Conservation (phyloP, 176 grass and related monocot genomes). For the Triticum turgidum region DNA sequence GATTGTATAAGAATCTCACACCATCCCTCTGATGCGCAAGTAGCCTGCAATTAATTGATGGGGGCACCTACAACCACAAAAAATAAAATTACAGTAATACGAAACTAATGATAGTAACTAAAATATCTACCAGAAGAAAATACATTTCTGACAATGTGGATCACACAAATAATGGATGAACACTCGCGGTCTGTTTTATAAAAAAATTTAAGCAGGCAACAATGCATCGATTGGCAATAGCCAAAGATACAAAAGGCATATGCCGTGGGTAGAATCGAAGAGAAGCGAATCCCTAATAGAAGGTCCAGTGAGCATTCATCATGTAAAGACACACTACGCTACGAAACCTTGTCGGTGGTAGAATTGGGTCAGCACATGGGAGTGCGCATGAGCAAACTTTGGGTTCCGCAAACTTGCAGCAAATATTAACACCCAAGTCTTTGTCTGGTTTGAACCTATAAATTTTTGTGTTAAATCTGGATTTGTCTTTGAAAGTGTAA, state of each 20-base stretch:
- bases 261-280: not conserved
- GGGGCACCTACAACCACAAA: slow-evolving; percentile 62
- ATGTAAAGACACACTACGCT: not conserved
- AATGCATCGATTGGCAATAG: not conserved
- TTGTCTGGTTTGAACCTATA: not conserved
- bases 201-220: not conserved
- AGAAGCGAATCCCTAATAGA: slow-evolving; percentile 1
- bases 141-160: not conserved
- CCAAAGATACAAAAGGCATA: slow-evolving; percentile 12
- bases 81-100: slow-evolving; percentile 15
- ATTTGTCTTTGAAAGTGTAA: not conserved
- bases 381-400: not conserved
- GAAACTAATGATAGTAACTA: slow-evolving; percentile 11
- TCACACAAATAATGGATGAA: slow-evolving; percentile 2
- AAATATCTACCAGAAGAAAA: slow-evolving; percentile 9
- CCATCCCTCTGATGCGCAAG: slow-evolving; percentile 84
- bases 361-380: not conserved
- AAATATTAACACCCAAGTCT: not conserved
- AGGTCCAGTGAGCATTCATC: slow-evolving; percentile 15
- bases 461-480: not conserved
- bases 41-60: slow-evolving; percentile 85
- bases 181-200: not conserved
- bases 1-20: slow-evolving; percentile 79
- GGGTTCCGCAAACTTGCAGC: not conserved
- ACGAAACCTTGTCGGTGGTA: not conserved